Evolutionary conservation across 768 basidiomycete genomes (phyloP), one percentile per base, ranked within the genome.

Genomic region (Macrolepiota albuminosa): DNA sequence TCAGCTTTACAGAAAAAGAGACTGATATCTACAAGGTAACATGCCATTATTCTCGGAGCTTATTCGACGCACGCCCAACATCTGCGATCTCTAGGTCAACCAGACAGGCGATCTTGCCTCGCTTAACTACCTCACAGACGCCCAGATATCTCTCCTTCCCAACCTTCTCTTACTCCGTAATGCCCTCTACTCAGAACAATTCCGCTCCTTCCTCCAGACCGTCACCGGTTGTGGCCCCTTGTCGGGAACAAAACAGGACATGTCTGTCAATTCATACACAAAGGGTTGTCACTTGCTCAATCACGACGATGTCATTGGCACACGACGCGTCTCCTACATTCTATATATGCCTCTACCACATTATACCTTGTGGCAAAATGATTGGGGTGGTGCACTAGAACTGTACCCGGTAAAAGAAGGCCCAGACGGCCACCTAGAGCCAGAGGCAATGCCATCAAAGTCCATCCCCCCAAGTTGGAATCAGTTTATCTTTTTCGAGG

Each of bases 51-150:
- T 47, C 54, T 48, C 42, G 29, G 51, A 39, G 45, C 43, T 59
- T 56, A 29, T n/a, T 47, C 51, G 61, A 58, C 60, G 58, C 2
- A 43, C 40, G 43, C 29, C 49, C 59, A 49, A 60, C 43, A 43
- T 58, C 42, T 36, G 57, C 59, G 36, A 42, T 47, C 31, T 43
- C 46, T 66, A 98, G 95, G 89, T 98, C 67, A 89, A 95, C 73
- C 96, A 98, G 78, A 97, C 96, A 0, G 95, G 95, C 65, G 96
- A 98, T 76, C 84, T 98, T 26, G 90, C 94, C 16, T 98, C 96
- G 13, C 83, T 98, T 34, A 88, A 88, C 59, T 97, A 89, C 73
- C 88, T 98, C 58, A 81, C 88, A 8, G 77, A 86, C 34, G 76
- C 83, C 39, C 91, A 97, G 67, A 81, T 94, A 53, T 81, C 86